Evolutionary conservation across 768 basidiomycete species (phyloP), one percentile per base, ranked within the genome.

Genomic region (Termitomyces eurrhizus): DNA sequence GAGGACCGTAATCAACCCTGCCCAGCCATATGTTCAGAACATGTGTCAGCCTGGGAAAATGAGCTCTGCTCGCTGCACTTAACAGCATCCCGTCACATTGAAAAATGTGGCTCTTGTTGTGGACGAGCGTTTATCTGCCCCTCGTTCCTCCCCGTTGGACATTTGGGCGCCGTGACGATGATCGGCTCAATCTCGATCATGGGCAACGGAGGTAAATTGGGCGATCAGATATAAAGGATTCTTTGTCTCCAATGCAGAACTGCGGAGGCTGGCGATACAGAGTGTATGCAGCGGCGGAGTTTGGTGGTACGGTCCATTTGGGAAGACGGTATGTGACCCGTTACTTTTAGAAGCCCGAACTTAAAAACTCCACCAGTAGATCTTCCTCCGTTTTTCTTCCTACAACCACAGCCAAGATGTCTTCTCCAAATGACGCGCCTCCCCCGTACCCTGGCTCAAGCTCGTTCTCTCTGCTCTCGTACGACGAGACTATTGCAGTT

Each of bases 361-460:
- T 54, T 54, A 55, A 46, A 46, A 55, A 37, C 46, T 54, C 35
- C 33, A 46, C 51, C 51, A 39, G 1, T 44, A 46, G 52, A 39
- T 46, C 45, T 53, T 49, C 29, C 55, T 18, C 41, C 35, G 8
- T 46, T 39, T 41, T 50, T 13, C 42, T n/a, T 46, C 29, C 59
- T 50, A 37, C 45, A 48, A 14, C 42, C 56, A 26, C 56, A 36
- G 14, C 42, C 33, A 9, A 32, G 18, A 59, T 60, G 59, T 14
- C 35, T 7, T 29, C 46, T 14, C 36, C 16, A 14, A 33, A 49
- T 39, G 59, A 55, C 36, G 5, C 46, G 13, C 59, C 58, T 21
- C 58, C 58, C n/a, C 58, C 58, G 3, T 60, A 60, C 39, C 37
- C 53, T 2, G 53, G 53, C 7, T 41, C 51, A 41, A 54, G 29